Base-by-base conservation (phyloP, 768 basidiomycete species). In the Tulasnella sp. region DNA sequence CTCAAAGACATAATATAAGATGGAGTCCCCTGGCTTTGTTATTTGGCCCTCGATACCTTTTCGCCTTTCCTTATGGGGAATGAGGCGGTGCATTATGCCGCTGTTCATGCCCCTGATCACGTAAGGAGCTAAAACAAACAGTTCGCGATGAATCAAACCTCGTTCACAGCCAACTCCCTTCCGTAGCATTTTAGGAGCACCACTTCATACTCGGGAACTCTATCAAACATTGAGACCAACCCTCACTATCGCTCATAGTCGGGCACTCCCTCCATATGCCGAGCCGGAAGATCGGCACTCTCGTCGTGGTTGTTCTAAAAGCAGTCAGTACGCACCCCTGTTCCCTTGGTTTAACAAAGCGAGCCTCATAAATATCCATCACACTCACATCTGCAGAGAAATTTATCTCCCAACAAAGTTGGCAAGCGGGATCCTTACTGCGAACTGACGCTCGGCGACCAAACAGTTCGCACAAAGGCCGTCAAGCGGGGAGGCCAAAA, bases 401-500 rank as follows among this genome's bases (percentile, higher is more conserved):
- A 96, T 86, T 88, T 96, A 77, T 95, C 95, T 24, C n/a, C n/a
- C n/a, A n/a, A n/a, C n/a, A n/a, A n/a, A n/a, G 96, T 96, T 74
- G 95, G 95, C 83, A 99, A 99, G 87, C 98, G 99, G 86, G 96
- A 98, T 85, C 98, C 98, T 0, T 99, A 97, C 86, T 98, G 96
- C 83, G 87, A 92, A 34, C 90, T 97, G 34, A 88, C 89, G 4
- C 88, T 96, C 77, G 93, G 95, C 84, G 92, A 92, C 75, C 93
- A 96, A 86, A 96, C 92, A 84, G 91, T 92, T 80, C 90, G 94
- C 76, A 99, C 97, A 4, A 95, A 93, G 85, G 92, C 96, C 31
- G 93, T 98, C 85, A 97, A 95, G 85, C 93, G 96, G 41, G 98
- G 98, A 75, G 98, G 98, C 24, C 98, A 99, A 85, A 96, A 98